Evolutionary conservation across 1,284 basidiomycete genomes (phyloP).

Genomic region (Caloboletus inedulis): DNA sequence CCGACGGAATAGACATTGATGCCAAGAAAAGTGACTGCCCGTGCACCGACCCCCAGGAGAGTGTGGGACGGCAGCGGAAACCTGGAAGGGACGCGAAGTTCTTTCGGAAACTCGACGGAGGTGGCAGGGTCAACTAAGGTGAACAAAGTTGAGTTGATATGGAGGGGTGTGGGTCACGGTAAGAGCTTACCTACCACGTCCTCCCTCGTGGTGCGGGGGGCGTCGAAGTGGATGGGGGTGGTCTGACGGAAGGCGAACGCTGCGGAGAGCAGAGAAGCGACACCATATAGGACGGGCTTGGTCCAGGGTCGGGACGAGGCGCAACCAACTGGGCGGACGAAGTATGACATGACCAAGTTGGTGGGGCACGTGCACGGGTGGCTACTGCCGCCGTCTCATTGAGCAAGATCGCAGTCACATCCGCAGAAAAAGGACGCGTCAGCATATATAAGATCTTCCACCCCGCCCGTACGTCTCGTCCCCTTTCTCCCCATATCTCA

Average conservation of each 20-base stretch:
- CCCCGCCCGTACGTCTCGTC: slow-evolving; percentile 29
- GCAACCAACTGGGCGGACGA: slow-evolving; percentile 3
- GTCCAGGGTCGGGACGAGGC: slow-evolving; percentile 10
- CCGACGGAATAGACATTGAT: slow-evolving; percentile 84
- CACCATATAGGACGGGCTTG: slow-evolving; percentile 33
- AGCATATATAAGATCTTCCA: slow-evolving; percentile 20
- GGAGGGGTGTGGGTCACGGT: not conserved
- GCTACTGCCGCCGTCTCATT: not conserved
- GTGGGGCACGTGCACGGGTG: slow-evolving; percentile 18
- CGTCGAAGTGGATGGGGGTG: slow-evolving; percentile 39
- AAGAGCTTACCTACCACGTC: slow-evolving; percentile 25
- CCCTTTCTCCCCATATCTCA: slow-evolving; percentile 11
- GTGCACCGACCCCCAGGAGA: slow-evolving; percentile 77
- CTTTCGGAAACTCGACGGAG: slow-evolving; percentile 67
- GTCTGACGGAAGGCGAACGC: slow-evolving; percentile 28
- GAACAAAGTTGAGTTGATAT: not conserved
- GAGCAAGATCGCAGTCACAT: not conserved
- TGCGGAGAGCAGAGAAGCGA: slow-evolving; percentile 35
- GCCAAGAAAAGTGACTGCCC: slow-evolving; percentile 80
- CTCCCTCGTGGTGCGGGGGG: slow-evolving; percentile 18
- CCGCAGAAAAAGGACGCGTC: slow-evolving; percentile 28
- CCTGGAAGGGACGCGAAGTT: slow-evolving; percentile 59
- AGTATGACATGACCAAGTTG: slow-evolving; percentile 17
- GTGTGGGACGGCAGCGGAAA: slow-evolving; percentile 56
- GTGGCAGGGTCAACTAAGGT: slow-evolving; percentile 62